These are phyloP conservation scores for Debaryomycetaceae sp. DNA, from an alignment of 1,139 yeast species.

Conservation along the genomic window DNA sequence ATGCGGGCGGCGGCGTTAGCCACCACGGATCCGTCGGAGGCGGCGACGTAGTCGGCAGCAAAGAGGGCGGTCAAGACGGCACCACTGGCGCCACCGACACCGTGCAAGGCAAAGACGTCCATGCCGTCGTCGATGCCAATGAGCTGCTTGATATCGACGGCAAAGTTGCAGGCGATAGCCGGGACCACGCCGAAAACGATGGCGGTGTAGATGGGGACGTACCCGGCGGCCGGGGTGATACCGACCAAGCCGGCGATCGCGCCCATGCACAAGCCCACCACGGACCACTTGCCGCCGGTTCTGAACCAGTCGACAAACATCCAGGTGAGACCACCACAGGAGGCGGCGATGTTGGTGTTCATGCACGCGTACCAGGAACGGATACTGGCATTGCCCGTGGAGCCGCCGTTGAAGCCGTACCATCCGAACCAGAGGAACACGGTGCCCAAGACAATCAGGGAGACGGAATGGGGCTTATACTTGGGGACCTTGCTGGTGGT, in stretches of 20 bases:
- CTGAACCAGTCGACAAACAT: conserved; percentile 85
- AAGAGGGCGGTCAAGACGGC: conserved; percentile 79
- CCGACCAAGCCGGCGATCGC: conserved; percentile 92
- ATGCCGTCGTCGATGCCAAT: conserved; percentile 86
- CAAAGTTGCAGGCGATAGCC: conserved; percentile 72
- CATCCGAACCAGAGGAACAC: conserved; percentile 96
- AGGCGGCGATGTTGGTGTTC: conserved; percentile 89
- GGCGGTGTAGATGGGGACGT: conserved; percentile 82
- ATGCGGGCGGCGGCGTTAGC: conserved; percentile 36
- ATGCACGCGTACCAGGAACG: conserved; percentile 91
- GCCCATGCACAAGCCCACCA: conserved; percentile 90
- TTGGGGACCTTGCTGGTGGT: conserved; percentile 64
- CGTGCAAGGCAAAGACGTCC: conserved; percentile 90
- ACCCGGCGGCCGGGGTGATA: conserved; percentile 96
- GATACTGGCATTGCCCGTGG: conserved; percentile 82
- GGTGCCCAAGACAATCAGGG: conserved; percentile 87
- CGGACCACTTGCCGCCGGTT: conserved; percentile 86
- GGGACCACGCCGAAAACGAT: conserved; percentile 75
- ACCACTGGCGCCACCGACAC: conserved; percentile 87
- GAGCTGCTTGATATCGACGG: conserved; percentile 65
- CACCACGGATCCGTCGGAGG: conserved; percentile 56
- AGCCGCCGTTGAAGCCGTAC: conserved; percentile 98
- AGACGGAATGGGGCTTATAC: conserved; percentile 85
- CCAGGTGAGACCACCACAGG: conserved; percentile 88
- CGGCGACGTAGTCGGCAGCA: conserved; percentile 88